These are phyloP conservation scores for Chenopodium berlandieri DNA, from an alignment of 148 eudicot species.

Conservation along the genomic window DNA sequence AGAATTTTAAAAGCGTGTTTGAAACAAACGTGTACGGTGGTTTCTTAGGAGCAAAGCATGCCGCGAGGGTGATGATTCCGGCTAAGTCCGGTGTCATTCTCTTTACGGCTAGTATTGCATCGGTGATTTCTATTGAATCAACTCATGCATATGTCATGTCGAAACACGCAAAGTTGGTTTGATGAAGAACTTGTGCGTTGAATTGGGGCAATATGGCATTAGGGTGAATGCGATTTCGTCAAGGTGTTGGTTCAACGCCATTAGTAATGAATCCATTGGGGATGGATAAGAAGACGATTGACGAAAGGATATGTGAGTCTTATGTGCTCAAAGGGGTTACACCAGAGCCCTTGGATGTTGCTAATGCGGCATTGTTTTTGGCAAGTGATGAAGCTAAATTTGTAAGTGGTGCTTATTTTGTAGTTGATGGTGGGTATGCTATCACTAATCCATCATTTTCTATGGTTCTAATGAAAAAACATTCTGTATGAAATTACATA, in stretches of 20 bases:
- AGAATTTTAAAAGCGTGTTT: conserved; percentile 32
- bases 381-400: conserved; percentile 48
- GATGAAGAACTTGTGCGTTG: conserved; percentile 38
- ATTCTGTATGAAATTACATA: background rate
- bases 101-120: conserved; percentile 37
- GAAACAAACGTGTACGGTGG: conserved; percentile 38
- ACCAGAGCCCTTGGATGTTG: conserved; percentile 33
- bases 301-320: conserved; percentile 14
- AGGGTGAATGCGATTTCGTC: conserved; percentile 45
- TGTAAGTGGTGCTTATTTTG: conserved; percentile 44
- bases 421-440: conserved; percentile 49
- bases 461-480: background rate
- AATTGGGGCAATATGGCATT: conserved; percentile 42
- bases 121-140: conserved; percentile 19
- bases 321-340: conserved; percentile 29
- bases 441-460: conserved; percentile 31
- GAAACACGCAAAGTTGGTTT: conserved; percentile 39
- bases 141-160: conserved; percentile 44
- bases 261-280: conserved; percentile 18
- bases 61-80: conserved; percentile 50
- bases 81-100: conserved; percentile 35
- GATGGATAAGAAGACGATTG: background rate
- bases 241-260: conserved; percentile 20
- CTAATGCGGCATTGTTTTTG: conserved; percentile 42
- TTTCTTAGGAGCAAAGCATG: conserved; percentile 47